Evolutionary conservation across 1,284 basidiomycete genomes (phyloP), one percentile per base, ranked within the genome.

Genomic region (Apiotrichum mycotoxinovorans): DNA sequence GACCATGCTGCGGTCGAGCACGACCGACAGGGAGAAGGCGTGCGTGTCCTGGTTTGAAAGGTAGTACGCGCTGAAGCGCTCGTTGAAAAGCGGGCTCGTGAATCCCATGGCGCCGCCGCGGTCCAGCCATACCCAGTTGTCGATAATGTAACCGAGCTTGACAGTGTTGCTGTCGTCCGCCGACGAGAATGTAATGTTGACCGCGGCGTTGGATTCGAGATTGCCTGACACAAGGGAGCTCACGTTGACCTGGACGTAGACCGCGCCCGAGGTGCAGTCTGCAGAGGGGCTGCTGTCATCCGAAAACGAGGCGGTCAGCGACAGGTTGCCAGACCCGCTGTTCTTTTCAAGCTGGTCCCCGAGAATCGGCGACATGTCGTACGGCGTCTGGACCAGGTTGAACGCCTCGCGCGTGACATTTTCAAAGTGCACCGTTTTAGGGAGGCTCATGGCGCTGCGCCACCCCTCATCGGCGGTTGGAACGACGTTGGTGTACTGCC

Each of bases 401-500:
- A 67, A 71, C 4, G 74, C 72, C 42, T 57, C 62, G 50, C 67
- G 69, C 46, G 69, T 68, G 48, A 78, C 62, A 40, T 67, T 66
- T 60, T 68, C 44, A 66, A 62, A 61, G 51, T 75, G 56, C 15
- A 69, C 73, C 55, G 49, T 65, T 56, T 60, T 69, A 42, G 63
- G 74, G 25, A 67, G 60, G 20, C 62, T 66, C 71, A 77, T 73
- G 34, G 69, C 66, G 44, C 69, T 74, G 23, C 78, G 64, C 71
- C 71, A 79, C 11, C 73, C 73, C 48, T 70, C 68, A 3, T 38
- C 35, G 7, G 50, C 69, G 2, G 77, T 78, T 20, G 78, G 78
- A 9, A 74, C 75, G 17, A 60, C 59, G 44, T 76, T 60, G 38
- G 74, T 66, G 66, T 79, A 79, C 61, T 77, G 70, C 77, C 76